These are phyloP conservation scores for Volutella citrinella DNA, from an alignment of 2,329 filamentous ascomycete genomes.

Conservation along the genomic window DNA sequence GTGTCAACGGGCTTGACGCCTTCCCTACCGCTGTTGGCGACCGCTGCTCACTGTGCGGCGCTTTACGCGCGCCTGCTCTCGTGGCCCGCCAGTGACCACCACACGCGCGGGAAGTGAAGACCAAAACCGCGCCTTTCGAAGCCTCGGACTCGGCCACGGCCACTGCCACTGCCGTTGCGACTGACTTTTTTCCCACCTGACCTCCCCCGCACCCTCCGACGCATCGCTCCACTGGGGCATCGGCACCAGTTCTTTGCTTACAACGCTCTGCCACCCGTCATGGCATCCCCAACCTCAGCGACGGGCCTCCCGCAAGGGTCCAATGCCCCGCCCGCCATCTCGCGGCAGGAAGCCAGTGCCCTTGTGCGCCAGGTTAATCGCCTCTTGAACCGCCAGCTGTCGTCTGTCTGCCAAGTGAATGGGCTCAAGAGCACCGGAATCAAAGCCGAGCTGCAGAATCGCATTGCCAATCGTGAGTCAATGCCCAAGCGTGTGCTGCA, in stretches of 20 bases:
- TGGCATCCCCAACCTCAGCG: constrained; percentile 5
- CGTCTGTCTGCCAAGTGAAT: constrained; percentile 72
- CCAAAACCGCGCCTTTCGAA: too few species aligned
- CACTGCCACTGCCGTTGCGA: too few species aligned
- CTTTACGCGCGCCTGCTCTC: too few species aligned
- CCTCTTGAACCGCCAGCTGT: constrained; percentile 63
- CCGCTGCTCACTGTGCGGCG: too few species aligned
- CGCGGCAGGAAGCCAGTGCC: constrained; percentile 41
- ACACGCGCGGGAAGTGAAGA: too few species aligned
- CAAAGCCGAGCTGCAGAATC: constrained; percentile 76
- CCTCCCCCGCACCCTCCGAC: constrained; percentile 13
- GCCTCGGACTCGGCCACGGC: too few species aligned
- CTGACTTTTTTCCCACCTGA: constrained; percentile 12
- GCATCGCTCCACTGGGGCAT: constrained; percentile 4
- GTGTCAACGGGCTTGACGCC: constrained; percentile 19
- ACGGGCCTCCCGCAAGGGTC: too few species aligned
- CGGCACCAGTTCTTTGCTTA: neutral
- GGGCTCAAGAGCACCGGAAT: constrained; percentile 75
- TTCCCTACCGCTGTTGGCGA: too few species aligned
- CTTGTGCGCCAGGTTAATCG: constrained; percentile 44
- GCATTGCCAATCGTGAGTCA: constrained; percentile 74
- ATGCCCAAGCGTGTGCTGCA: constrained; percentile 1
- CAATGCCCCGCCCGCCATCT: too few species aligned
- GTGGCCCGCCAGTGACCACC: too few species aligned
- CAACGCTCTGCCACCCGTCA: neutral